Evolutionary conservation across 2,329 filamentous ascomycete species (phyloP).

Genomic region (Talaromyces amestolkiae): DNA sequence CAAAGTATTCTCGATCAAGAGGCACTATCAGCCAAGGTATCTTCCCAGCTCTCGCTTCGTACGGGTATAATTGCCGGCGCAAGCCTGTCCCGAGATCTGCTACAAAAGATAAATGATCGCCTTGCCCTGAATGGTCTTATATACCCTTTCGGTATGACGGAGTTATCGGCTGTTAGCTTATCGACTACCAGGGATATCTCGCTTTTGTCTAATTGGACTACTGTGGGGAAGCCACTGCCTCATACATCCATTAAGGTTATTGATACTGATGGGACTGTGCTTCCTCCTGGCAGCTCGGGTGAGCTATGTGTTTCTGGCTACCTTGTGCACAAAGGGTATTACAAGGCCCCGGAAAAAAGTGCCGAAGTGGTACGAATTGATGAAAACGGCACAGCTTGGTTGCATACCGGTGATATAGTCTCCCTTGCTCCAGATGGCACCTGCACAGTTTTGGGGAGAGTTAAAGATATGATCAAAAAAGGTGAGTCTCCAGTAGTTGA

Average conservation of each 20-base stretch:
- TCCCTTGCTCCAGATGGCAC: not conserved
- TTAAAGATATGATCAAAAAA: slow-evolving; percentile 7
- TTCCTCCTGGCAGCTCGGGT: too few relatives aligned
- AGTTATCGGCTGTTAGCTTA: too few relatives aligned
- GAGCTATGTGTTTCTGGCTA: too few relatives aligned
- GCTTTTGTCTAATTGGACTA: too few relatives aligned
- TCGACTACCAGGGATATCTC: too few relatives aligned
- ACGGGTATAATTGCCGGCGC: slow-evolving; percentile 1
- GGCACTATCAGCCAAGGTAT: not conserved
- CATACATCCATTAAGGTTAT: too few relatives aligned
- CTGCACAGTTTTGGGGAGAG: not conserved
- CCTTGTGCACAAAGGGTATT: too few relatives aligned
- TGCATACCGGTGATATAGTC: not conserved
- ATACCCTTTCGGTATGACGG: not conserved
- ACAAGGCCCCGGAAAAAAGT: too few relatives aligned
- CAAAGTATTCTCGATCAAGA: slow-evolving; percentile 50
- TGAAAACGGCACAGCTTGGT: too few relatives aligned
- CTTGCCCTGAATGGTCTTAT: not conserved
- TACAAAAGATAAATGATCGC: slow-evolving; percentile 3
- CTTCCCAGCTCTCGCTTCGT: not conserved
- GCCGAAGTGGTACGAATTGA: not conserved
- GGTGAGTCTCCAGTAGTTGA: not conserved
- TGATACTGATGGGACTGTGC: too few relatives aligned
- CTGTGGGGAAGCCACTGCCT: not conserved
- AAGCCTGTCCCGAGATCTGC: not conserved